Percentiles rank a stretch among this genome's conserved stretches.
These are phyloP conservation scores for Russula lepida DNA, from an alignment of 768 basidiomycete species.

Conservation along the genomic window DNA sequence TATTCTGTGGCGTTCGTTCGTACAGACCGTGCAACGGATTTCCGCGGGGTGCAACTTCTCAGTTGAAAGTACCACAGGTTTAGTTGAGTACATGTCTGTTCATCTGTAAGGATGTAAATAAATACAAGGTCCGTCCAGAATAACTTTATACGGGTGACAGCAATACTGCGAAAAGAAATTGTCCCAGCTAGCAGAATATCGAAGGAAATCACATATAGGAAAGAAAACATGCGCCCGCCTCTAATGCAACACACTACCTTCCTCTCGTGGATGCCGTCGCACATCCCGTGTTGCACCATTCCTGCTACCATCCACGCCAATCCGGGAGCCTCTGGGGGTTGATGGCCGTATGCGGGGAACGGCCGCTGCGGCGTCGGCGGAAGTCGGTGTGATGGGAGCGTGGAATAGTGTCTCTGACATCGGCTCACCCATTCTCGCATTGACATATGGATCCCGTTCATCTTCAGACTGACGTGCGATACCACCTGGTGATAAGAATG, in stretches of 20 bases:
- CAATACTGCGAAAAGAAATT: background rate
- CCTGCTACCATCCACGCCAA: constrained; percentile 5
- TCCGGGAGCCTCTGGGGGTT: constrained; percentile 1
- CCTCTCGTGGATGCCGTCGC: constrained; percentile 7
- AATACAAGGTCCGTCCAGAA: constrained; percentile 13
- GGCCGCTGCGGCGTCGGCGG: constrained; percentile 8
- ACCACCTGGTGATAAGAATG: constrained; percentile 18
- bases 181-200: constrained; percentile 10
- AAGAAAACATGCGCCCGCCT: background rate
- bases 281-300: constrained; percentile 7
- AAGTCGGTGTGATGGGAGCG: constrained; percentile 7
- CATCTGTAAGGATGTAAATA: constrained; percentile 7
- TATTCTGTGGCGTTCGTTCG: constrained; percentile 6
- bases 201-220: constrained; percentile 6
- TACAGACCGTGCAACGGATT: background rate
- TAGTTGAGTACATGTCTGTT: constrained; percentile 17
- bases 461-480: constrained; percentile 11
- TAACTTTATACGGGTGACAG: constrained; percentile 3
- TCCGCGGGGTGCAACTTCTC: background rate
- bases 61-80: constrained; percentile 9
- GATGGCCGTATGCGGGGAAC: constrained; percentile 5
- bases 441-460: constrained; percentile 11
- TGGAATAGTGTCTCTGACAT: constrained; percentile 17
- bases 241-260: constrained; percentile 4
- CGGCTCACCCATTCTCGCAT: background rate